Base-by-base conservation (phyloP, 179 eudicot genomes). In the Pouteria campechiana region DNA sequence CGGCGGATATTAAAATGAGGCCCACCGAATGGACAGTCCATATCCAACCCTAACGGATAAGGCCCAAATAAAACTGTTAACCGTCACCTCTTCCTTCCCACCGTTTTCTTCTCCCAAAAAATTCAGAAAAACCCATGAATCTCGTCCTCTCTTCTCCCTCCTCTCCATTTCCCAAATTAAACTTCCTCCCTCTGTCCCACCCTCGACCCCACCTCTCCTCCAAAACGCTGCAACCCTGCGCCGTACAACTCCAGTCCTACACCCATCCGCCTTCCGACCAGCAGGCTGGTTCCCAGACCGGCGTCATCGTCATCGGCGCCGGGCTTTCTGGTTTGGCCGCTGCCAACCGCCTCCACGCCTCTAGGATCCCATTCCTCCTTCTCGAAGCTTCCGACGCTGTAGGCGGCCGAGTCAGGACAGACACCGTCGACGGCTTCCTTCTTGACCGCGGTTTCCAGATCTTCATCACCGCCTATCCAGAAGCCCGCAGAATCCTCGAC, bases 361-460 rank as follows among this genome's bases (percentile, higher is more conserved):
- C 53, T 4, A 41, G 39, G 40, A 41, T 61, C 50, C 83, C 96
- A 0, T 90, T 79, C 68, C 52, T 82, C 64, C 81, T 90, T 50
- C 73, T 90, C 13, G 98, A 90, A 55, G 37, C 94, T 17, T 79
- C 90, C 32, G 78, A 78, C 60, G 69, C 57, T 48, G 69, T 86
- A 48, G 98, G 96, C 22, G 96, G 98, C 62, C 90, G 96, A 5
- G 96, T 90, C 55, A 78, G 84, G 1, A 87, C 94, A 3, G 98
- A 90, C 50, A 0, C 32, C 52, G 67, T 74, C 58, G 93, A 85
- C 44, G 96, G 96, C 27, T 90, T 76, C 67, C 67, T 75, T 58
- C 79, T 90, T 31, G 98, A 90, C 52, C 87, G 96, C 36, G 96
- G 98, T 37, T 90, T 90, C 73, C 96, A 90, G 37, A 90, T 90